Percentiles rank a stretch among this genome's conserved stretches.
Evolutionary conservation across 2,329 filamentous ascomycete genomes (phyloP).

Genomic region (Neopestalotiopsis sp.): DNA sequence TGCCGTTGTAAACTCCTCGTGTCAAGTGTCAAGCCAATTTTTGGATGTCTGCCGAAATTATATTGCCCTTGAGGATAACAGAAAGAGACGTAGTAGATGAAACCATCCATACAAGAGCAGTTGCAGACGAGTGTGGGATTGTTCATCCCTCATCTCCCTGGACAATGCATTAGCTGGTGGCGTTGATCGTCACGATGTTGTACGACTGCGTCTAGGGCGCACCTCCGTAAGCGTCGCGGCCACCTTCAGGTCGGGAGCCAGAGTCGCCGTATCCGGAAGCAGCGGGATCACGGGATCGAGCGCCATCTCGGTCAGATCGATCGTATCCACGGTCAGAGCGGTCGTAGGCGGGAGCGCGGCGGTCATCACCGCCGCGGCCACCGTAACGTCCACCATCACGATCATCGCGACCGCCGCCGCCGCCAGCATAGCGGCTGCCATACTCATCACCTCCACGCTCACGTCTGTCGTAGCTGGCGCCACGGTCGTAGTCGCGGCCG

Average conservation of each 20-base stretch:
- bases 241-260: conserved; percentile 44
- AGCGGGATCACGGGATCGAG: conserved; percentile 45
- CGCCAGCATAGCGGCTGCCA: conserved; percentile 34
- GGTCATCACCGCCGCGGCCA: conserved; percentile 27
- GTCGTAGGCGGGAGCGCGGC: conserved; percentile 47
- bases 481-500: conserved; percentile 46
- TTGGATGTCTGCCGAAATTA: conserved; percentile 35
- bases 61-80: conserved; percentile 31
- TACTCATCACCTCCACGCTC: conserved; percentile 39
- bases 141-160: conserved; percentile 26
- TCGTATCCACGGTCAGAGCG: conserved; percentile 53
- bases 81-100: conserved; percentile 25
- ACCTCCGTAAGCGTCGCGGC: conserved; percentile 49
- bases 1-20: conserved; percentile 38
- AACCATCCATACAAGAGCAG: conserved; percentile 22
- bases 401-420: conserved; percentile 14
- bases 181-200: conserved; percentile 23
- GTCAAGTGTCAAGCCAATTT: conserved; percentile 30
- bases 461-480: conserved; percentile 40
- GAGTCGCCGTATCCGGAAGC: conserved; percentile 46
- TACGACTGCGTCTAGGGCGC: conserved; percentile 31
- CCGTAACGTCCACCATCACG: conserved; percentile 21
- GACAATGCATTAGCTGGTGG: conserved; percentile 30
- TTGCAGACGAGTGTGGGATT: conserved; percentile 14
- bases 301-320: conserved; percentile 47